phyloP scores from a whole-genome alignment of 2,329 filamentous ascomycete species.

The Penicillium sp. region DNA sequence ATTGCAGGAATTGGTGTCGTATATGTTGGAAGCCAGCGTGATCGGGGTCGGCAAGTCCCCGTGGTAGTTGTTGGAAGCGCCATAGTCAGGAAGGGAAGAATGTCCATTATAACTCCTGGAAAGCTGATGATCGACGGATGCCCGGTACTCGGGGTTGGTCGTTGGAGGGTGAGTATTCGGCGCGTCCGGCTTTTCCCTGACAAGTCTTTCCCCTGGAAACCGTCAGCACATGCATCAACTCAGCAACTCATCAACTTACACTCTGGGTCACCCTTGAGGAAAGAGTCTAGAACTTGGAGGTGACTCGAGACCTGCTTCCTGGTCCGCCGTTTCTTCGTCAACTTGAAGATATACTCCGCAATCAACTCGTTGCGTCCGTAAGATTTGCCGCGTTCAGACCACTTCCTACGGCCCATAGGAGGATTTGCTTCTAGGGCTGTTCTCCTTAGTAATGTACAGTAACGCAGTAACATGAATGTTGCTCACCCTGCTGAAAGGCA shows the following conservation, averaged over 20 bases:
- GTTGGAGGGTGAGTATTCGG: slow-evolving; percentile 29
- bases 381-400: slow-evolving; percentile 48
- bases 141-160: slow-evolving; percentile 29
- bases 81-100: slow-evolving; percentile 27
- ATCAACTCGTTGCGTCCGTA: slow-evolving; percentile 61
- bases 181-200: slow-evolving; percentile 32
- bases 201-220: slow-evolving; percentile 34
- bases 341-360: slow-evolving; percentile 53
- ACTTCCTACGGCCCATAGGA: slow-evolving; percentile 57
- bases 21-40: slow-evolving; percentile 31
- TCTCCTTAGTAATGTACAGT: background rate
- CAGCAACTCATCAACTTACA: no score
- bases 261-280: slow-evolving; percentile 50
- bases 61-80: slow-evolving; percentile 30
- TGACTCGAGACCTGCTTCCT: slow-evolving; percentile 63
- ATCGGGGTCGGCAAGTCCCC: slow-evolving; percentile 33
- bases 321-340: slow-evolving; percentile 50
- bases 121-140: slow-evolving; percentile 29
- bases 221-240: background rate
- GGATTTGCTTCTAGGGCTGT: slow-evolving; percentile 52
- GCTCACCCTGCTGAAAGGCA: slow-evolving; percentile 46
- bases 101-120: slow-evolving; percentile 28
- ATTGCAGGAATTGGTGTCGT: slow-evolving; percentile 25
- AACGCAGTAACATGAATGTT: background rate
- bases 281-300: slow-evolving; percentile 58